Evolutionary conservation across 306 rosid genomes (phyloP).

Genomic region (Ziziphus jujuba): DNA sequence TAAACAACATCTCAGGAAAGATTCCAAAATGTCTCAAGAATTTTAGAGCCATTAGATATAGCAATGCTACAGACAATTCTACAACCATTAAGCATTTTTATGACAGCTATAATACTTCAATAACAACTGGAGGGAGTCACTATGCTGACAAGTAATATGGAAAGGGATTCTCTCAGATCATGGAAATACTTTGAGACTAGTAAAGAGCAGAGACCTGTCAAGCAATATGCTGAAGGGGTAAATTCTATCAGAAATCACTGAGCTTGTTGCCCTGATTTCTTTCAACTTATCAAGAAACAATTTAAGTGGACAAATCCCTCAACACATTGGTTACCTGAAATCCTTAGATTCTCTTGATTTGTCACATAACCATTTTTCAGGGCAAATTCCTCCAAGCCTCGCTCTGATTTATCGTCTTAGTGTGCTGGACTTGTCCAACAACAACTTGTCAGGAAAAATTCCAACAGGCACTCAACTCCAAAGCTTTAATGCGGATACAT

Average conservation of each 20-base stretch:
- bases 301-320: constrained; percentile 29
- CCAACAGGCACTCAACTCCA: not conserved
- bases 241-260: constrained; percentile 27
- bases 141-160: not conserved
- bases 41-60: constrained; percentile 11
- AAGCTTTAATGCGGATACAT: not conserved
- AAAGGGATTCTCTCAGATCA: not conserved
- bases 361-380: constrained; percentile 32
- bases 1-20: constrained; percentile 18
- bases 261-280: not conserved
- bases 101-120: too few relatives aligned
- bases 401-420: accelerated
- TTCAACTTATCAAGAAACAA: constrained; percentile 29
- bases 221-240: constrained; percentile 23
- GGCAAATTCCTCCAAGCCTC: constrained; percentile 34
- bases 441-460: constrained; percentile 30
- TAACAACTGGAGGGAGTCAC: too few relatives aligned
- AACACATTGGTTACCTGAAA: constrained; percentile 13
- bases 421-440: constrained; percentile 10
- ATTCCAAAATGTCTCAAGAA: constrained; percentile 23
- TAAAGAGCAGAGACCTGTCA: constrained; percentile 20
- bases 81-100: not conserved
- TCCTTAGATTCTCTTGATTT: constrained; percentile 11
- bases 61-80: not conserved
- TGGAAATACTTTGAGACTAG: not conserved